Conservation (phyloP, 148 eudicot species). For the Hydrangea macrophylla region DNA sequence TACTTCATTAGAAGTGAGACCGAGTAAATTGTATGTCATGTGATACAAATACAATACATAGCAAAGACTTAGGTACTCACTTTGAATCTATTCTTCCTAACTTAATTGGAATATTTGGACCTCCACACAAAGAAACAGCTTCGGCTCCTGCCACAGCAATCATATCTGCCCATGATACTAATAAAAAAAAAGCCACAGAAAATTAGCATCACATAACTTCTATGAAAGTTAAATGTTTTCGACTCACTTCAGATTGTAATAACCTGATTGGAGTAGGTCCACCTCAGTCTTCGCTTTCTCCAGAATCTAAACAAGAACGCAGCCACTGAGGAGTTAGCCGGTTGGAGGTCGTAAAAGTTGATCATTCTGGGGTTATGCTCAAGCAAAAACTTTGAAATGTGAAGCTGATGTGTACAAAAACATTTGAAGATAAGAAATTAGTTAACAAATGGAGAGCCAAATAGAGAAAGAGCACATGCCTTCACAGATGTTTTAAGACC, state of each 20-base stretch:
- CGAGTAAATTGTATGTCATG: neutral
- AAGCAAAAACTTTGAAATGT: conserved; percentile 7
- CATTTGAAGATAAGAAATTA: neutral
- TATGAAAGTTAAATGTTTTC: conserved; percentile 1
- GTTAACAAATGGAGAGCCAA: neutral
- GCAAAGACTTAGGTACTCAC: conserved; percentile 37
- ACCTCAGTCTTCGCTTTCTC: conserved; percentile 73
- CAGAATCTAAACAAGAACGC: conserved; percentile 65
- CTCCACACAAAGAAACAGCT: conserved; percentile 87
- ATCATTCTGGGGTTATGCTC: conserved; percentile 21
- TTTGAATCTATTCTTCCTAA: conserved; percentile 79
- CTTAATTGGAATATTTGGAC: conserved; percentile 68
- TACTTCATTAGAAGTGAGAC: neutral
- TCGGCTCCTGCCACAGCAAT: conserved; percentile 94
- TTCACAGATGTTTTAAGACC: conserved; percentile 77
- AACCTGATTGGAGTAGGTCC: conserved; percentile 64
- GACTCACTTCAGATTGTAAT: neutral
- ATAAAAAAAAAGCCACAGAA: conserved; percentile 11
- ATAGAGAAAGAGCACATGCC: conserved; percentile 39
- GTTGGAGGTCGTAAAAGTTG: conserved; percentile 19
- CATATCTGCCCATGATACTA: conserved; percentile 96
- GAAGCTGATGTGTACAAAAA: neutral
- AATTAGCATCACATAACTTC: conserved; percentile 19
- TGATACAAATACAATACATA: neutral
- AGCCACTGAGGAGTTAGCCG: conserved; percentile 47